A percentile compares a stretch with the other conserved stretches of the same genome.
phyloP scores from a whole-genome alignment of 129 eudicot species.

The Escallonia rubra region DNA sequence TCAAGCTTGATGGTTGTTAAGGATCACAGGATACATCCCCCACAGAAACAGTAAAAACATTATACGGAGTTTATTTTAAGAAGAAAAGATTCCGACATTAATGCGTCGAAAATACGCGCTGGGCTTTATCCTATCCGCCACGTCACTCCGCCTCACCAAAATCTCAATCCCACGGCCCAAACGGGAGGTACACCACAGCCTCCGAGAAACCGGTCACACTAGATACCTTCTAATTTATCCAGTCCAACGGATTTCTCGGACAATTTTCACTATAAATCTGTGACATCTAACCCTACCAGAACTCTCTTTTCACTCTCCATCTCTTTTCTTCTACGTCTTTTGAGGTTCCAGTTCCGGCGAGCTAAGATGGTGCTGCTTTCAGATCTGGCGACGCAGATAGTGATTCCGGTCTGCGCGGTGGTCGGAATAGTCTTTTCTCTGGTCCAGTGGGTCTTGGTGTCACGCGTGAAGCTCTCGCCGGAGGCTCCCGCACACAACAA shows the following conservation, averaged over 20 bases:
- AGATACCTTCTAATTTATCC: conserved; percentile 25
- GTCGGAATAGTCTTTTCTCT: conserved; percentile 73
- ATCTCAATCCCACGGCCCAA: too few relatives aligned
- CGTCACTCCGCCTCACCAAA: neutral
- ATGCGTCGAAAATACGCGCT: too few relatives aligned
- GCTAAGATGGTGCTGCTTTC: conserved; percentile 38
- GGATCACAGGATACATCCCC: too few relatives aligned
- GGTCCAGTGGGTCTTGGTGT: conserved; percentile 69
- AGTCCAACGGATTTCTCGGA: neutral
- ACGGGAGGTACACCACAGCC: conserved; percentile 22
- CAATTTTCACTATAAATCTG: conserved; percentile 5
- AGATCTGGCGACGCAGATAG: conserved; percentile 76
- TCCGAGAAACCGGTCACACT: conserved; percentile 11
- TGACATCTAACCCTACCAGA: too few relatives aligned
- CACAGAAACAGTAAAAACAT: too few relatives aligned
- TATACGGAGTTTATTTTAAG: too few relatives aligned
- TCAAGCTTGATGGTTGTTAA: too few relatives aligned
- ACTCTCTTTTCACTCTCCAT: neutral
- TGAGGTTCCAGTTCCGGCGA: conserved; percentile 38
- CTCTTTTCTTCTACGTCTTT: neutral
- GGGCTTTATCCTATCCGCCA: too few relatives aligned
- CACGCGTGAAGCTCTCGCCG: conserved; percentile 61
- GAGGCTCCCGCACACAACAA: conserved; percentile 25
- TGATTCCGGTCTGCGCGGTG: conserved; percentile 79
- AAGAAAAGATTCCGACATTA: too few relatives aligned